Base-by-base conservation (phyloP, 148 eudicot genomes). In the Tetragonia tetragonoides region DNA sequence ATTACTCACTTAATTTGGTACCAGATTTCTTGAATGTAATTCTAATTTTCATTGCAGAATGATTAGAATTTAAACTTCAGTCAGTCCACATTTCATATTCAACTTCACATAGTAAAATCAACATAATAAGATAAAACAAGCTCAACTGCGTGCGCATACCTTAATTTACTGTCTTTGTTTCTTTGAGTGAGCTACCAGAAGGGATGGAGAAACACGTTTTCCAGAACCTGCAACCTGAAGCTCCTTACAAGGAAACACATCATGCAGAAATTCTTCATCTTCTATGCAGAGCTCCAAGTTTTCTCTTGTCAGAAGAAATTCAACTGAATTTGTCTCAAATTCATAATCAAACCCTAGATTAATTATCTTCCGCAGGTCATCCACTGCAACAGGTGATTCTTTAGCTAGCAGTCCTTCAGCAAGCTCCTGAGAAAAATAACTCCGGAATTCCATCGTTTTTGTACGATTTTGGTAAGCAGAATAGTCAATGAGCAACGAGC, bases 361-460 rank as follows among this genome's bases (percentile, higher is more conserved):
- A 42, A 77, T 68, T 18, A 68, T 40, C 38, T 56, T 68, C 23
- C 73, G 10, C 37, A 77, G 74, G 23, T 68, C 73, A 24, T 40
- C 59, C 39, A 56, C 57, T 3, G 17, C 24, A 8, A 12, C 24
- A 56, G 66, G 16, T 68, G 37, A 57, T 41, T 68, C 66, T n/a
- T 8, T 21, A 40, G 42, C 51, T 21, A 57, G 57, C 41, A 77
- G 66, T 24, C 74, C 74, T 54, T 77, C 79, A 3, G 79, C 79
- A 54, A 77, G 54, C 42, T 77, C 74, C 56, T 77, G 74, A 51
- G 74, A 40, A 57, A 77, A 77, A 68, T 34, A 68, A 42, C 67
- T 41, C 57, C 74, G 74, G 15, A 77, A 77, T 57, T 77, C 56
- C 57, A 59, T 21, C 10, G 49, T 68, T 18, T n/a, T 1, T 23